phyloP scores from a whole-genome alignment of 345 rosid genomes.

The Aurinia saxatilis region DNA sequence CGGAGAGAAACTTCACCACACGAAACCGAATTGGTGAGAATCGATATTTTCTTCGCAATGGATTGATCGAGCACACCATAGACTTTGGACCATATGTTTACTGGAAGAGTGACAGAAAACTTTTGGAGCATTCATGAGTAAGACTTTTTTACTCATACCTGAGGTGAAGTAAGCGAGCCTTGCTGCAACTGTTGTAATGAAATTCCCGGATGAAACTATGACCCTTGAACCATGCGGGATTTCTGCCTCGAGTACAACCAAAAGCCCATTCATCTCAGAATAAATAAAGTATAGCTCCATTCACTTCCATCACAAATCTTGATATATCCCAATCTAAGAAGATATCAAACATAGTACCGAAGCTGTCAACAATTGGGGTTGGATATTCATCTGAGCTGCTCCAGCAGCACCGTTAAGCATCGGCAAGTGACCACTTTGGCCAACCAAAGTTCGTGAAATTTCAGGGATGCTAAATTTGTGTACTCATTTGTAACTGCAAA shows the following conservation, averaged over 20 bases:
- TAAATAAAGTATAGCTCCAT: no score
- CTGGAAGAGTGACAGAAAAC: no score
- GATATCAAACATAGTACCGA: conserved; percentile 66
- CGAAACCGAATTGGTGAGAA: no score
- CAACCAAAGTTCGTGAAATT: conserved; percentile 73
- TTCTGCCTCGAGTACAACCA: conserved; percentile 89
- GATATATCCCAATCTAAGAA: no score
- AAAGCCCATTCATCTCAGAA: conserved; percentile 33
- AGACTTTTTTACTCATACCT: conserved; percentile 49
- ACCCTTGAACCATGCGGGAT: conserved; percentile 60
- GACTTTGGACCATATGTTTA: no score
- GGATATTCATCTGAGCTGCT: conserved; percentile 68
- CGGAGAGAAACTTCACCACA: no score
- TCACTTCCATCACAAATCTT: no score
- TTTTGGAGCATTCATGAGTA: no score
- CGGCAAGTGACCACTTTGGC: conserved; percentile 74
- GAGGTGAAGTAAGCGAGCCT: conserved; percentile 53
- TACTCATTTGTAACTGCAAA: conserved; percentile 98
- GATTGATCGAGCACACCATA: no score
- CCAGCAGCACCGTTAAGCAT: conserved; percentile 60
- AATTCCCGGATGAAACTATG: conserved; percentile 71
- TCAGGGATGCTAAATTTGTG: conserved; percentile 93
- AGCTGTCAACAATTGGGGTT: conserved; percentile 56
- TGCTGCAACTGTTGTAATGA: conserved; percentile 81
- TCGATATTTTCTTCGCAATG: no score